phyloP scores from a whole-genome alignment of 768 basidiomycete genomes.

The Leccinellum luteum region DNA sequence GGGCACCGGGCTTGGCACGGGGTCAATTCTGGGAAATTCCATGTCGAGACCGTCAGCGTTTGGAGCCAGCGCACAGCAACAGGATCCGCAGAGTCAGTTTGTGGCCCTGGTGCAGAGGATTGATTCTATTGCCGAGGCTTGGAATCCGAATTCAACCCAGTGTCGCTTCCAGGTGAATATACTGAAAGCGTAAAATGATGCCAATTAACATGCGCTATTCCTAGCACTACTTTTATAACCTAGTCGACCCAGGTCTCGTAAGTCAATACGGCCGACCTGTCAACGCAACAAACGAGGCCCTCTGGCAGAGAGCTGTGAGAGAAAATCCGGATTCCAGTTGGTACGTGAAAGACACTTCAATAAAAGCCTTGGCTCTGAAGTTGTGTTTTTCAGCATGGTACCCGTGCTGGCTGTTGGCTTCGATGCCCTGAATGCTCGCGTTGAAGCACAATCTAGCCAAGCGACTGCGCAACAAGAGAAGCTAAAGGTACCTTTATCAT shows the following conservation, averaged over 20 bases:
- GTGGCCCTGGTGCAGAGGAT: constrained; percentile 54
- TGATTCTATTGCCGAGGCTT: constrained; percentile 62
- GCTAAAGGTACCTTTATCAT: constrained; percentile 43
- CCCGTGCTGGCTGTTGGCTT: constrained; percentile 81
- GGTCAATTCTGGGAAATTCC: constrained; percentile 32
- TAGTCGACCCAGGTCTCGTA: constrained; percentile 69
- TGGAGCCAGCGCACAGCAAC: constrained; percentile 42
- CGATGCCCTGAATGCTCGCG: constrained; percentile 74
- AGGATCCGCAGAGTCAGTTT: constrained; percentile 63
- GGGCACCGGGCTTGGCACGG: constrained; percentile 23
- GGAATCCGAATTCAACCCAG: constrained; percentile 64
- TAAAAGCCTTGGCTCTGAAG: neutral
- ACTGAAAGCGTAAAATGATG: neutral
- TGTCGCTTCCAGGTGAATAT: constrained; percentile 75
- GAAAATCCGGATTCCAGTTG: constrained; percentile 83
- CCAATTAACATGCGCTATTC: neutral
- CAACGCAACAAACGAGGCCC: constrained; percentile 65
- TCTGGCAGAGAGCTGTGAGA: constrained; percentile 76
- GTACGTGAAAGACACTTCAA: constrained; percentile 34
- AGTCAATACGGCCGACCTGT: constrained; percentile 66
- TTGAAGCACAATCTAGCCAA: constrained; percentile 70
- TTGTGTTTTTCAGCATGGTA: constrained; percentile 51
- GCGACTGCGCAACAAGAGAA: constrained; percentile 66
- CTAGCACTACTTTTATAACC: constrained; percentile 82
- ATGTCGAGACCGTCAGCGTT: constrained; percentile 27